Conservation (phyloP, 2,329 filamentous ascomycete species). For the Aspergillus quadricinctus region DNA sequence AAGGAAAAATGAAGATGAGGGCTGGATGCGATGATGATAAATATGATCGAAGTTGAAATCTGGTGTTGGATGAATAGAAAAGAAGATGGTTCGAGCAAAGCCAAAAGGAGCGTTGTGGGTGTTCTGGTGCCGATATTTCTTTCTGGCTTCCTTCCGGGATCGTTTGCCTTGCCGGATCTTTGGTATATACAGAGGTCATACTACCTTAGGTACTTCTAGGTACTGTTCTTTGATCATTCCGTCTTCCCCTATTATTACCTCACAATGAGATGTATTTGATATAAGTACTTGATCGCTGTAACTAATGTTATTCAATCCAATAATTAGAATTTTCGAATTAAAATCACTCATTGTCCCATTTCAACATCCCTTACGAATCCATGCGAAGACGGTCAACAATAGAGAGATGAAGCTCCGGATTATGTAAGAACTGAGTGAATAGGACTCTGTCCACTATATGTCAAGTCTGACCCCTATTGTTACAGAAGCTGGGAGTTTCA, state of each 20-base stretch:
- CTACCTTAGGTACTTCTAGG: neutral
- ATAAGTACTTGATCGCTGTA: neutral
- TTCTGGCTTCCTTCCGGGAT: neutral
- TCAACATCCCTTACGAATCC: neutral
- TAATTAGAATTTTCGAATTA: neutral
- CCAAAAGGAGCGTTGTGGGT: neutral
- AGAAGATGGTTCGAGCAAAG: neutral
- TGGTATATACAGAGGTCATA: neutral
- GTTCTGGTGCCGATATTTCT: neutral
- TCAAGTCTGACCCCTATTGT: neutral
- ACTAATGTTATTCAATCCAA: neutral
- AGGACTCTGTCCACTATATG: too few relatives aligned
- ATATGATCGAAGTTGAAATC: neutral
- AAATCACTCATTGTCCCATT: neutral
- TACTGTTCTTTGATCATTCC: neutral
- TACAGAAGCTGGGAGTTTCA: neutral
- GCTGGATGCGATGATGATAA: neutral
- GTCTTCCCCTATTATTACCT: neutral
- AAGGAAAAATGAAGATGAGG: neutral
- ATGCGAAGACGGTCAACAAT: neutral
- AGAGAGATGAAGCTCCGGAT: neutral
- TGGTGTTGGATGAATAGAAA: slow-evolving; percentile 5
- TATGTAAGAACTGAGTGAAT: neutral
- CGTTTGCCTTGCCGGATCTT: neutral
- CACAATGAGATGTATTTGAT: neutral